phyloP scores from a whole-genome alignment of 768 basidiomycete species.

The Lentinula edodes region DNA sequence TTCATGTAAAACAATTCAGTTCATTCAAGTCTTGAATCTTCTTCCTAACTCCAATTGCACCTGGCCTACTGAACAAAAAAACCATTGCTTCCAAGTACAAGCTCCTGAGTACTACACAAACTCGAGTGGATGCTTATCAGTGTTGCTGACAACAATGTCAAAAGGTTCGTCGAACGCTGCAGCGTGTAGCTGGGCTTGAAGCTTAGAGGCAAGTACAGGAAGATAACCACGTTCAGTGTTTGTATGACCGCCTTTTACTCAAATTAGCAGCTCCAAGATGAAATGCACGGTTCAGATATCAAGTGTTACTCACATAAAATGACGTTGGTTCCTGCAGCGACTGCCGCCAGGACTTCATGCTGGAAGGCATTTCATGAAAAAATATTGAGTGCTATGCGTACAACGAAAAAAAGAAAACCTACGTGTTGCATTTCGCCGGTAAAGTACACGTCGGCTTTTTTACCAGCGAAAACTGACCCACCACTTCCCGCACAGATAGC shows the following conservation, averaged over 20 bases:
- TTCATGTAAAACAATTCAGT: no score
- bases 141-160: slow-evolving; percentile 66
- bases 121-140: slow-evolving; percentile 70
- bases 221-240: slow-evolving; percentile 96
- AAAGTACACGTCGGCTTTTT: slow-evolving; percentile 79
- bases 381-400: no score
- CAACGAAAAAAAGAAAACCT: slow-evolving; percentile 17
- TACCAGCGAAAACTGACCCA: slow-evolving; percentile 65
- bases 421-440: slow-evolving; percentile 95
- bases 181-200: slow-evolving; percentile 45
- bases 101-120: slow-evolving; percentile 30
- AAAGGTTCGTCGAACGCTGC: slow-evolving; percentile 30
- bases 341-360: slow-evolving; percentile 84
- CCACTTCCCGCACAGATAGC: slow-evolving; percentile 94
- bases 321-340: slow-evolving; percentile 72
- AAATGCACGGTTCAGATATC: not conserved
- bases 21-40: no score
- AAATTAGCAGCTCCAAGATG: not conserved
- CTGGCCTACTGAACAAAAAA: no score
- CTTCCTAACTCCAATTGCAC: no score
- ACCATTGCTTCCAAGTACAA: no score
- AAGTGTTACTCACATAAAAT: slow-evolving; percentile 63
- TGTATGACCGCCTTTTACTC: slow-evolving; percentile 78
- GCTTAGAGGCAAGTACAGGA: slow-evolving; percentile 59
- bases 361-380: slow-evolving; percentile 23